Evolutionary conservation across 2,329 filamentous ascomycete genomes (phyloP), one percentile per base, ranked within the genome.

Genomic region (Neodidymelliopsis sp.): DNA sequence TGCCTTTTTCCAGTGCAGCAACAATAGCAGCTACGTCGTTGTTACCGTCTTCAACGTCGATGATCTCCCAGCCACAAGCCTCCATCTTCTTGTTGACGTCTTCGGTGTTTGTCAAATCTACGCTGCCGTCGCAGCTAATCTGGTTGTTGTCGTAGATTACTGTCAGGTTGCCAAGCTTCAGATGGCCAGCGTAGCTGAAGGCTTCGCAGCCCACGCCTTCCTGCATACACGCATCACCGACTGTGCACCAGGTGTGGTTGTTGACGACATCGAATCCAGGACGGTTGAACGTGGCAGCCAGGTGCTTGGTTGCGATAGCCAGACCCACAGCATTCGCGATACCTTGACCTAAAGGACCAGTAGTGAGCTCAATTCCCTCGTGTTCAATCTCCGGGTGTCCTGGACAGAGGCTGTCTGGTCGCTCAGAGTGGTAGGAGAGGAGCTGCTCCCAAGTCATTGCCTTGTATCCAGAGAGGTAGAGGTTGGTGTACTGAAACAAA

Each of bases 71-170:
- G 4, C 79, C 79, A 22, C 74, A 80, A 3, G 81, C 80, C 2
- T 74, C 69, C 80, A 84, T 83, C 66, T 84, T 84, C 19, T 73
- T 67, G 49, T 84, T 82, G 56, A 83, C 72, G 31, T 84, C 80
- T 56, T 84, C 81, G 0, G 75, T 79, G 55, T 80, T 82, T 3
- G 74, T 75, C 44, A 77, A 69, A 65, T 82, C 79, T 3, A 83
- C 75, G 2, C 74, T 75, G 1, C 82, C 81, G 49, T 84, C 81
- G 56, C 81, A 84, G 4, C 80, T 83, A 39, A 84, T 73, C 56
- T 82, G 78, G 65, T 84, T 84, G 65, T 84, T 84, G 57, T 84
- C 82, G 54, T 84, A 84, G 38, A 83, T 78, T 19, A 84, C 67
- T 6, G 76, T 76, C 4, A 84, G 65, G 62, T 84, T 84, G 65